Conservation (phyloP, 192 early-diverging fungal species). For the Coemansia aciculifera region DNA sequence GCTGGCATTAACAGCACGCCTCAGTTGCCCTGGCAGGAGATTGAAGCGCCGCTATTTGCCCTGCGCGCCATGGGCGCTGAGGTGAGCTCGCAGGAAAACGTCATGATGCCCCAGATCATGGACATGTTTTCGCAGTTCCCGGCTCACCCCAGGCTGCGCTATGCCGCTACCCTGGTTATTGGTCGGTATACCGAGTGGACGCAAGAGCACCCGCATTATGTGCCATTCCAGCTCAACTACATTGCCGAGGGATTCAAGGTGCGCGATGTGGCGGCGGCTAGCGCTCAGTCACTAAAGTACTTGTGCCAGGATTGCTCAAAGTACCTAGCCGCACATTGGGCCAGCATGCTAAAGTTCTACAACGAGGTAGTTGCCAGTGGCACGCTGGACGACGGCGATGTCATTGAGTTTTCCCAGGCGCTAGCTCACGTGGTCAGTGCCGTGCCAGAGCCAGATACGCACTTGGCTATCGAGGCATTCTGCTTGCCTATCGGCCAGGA, state of each 20-base stretch:
- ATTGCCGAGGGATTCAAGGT: conserved; percentile 90
- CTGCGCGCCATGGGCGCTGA: conserved; percentile 91
- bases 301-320: conserved; percentile 88
- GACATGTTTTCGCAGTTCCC: conserved; percentile 82
- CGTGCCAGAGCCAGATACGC: conserved; percentile 58
- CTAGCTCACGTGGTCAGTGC: conserved; percentile 87
- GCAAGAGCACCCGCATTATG: conserved; percentile 77
- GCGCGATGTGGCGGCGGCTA: conserved; percentile 78
- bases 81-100: conserved; percentile 68
- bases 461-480: conserved; percentile 46
- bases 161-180: conserved; percentile 95
- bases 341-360: conserved; percentile 84
- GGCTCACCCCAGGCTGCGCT: conserved; percentile 89
- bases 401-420: conserved; percentile 80
- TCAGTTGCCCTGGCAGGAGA: conserved; percentile 77
- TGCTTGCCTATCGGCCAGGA: conserved; percentile 45
- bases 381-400: conserved; percentile 67
- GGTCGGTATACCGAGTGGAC: conserved; percentile 96
- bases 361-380: conserved; percentile 61
- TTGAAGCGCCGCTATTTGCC: conserved; percentile 94
- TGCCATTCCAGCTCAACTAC: conserved; percentile 90
- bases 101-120: conserved; percentile 90
- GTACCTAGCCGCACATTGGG: conserved; percentile 74
- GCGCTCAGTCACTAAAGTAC: conserved; percentile 83
- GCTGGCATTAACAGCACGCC: conserved; percentile 34